Evolutionary conservation across 768 basidiomycete species (phyloP).

Genomic region (Rhizopogon roseolus): DNA sequence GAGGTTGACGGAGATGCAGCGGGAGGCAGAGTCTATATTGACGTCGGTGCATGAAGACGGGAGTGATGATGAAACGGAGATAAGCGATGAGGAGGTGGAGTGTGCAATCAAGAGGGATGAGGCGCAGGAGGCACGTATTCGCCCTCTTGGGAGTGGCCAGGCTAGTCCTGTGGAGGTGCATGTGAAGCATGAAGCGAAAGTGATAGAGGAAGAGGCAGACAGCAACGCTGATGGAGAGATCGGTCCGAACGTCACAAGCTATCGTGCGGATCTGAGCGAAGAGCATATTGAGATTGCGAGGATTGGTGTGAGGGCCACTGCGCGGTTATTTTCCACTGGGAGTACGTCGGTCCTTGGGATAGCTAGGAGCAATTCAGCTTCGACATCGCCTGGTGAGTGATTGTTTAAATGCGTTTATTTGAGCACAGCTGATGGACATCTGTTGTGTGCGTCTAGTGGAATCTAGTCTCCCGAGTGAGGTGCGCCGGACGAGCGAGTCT

Average conservation of each 20-base stretch:
- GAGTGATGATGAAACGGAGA: conserved; percentile 25
- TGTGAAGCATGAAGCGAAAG: neutral
- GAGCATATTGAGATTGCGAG: conserved; percentile 26
- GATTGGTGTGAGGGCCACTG: conserved; percentile 22
- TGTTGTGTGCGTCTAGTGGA: conserved; percentile 2
- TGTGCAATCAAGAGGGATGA: conserved; percentile 24
- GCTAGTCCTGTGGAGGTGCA: neutral
- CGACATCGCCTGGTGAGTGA: conserved; percentile 5
- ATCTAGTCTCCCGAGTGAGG: conserved; percentile 21
- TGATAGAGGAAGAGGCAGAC: conserved; percentile 3
- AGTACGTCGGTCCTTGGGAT: conserved; percentile 13
- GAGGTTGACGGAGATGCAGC: conserved; percentile 51
- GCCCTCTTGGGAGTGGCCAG: conserved; percentile 6
- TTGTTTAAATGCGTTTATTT: neutral
- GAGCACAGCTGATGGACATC: neutral
- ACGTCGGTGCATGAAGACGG: conserved; percentile 31
- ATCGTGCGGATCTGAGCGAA: conserved; percentile 16
- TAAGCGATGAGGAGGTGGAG: conserved; percentile 21
- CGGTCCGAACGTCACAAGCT: neutral
- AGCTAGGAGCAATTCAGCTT: conserved; percentile 7
- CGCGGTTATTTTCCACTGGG: conserved; percentile 20
- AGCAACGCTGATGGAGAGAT: conserved; percentile 6
- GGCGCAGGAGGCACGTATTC: conserved; percentile 8
- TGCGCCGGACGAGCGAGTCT: conserved; percentile 27
- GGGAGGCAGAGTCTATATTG: conserved; percentile 28